Base-by-base conservation (phyloP, 352 stramenopile genomes). In the Pythium guiyangense region DNA sequence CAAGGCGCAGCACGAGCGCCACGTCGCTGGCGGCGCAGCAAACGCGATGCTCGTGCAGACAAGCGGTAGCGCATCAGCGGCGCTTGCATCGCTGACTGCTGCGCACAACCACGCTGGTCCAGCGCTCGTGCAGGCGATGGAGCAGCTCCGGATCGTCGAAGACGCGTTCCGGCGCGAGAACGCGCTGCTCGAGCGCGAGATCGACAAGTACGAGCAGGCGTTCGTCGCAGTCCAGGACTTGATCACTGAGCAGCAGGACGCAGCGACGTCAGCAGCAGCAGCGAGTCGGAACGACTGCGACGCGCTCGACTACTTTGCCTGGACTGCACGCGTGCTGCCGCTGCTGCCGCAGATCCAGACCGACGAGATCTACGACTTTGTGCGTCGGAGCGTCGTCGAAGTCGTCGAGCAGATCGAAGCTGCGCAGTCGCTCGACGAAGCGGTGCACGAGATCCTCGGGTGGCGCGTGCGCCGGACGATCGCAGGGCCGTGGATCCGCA, bases 141-240 rank as follows among this genome's bases (percentile, higher is more conserved):
- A 49, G 22, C 49, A 70, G 22, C 42, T 70, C 5, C 50, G 54
- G 9, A 22, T 52, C 17, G 31, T 53, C 14, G 50, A 64, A 49
- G 27, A 57, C 25, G 43, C 43, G 44, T 49, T 64, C 20, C 49
- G n/a, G 5, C 45, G 44, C 17, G 58, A 64, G 58, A 64, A 64
- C 17, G 42, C 58, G 43, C 4, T 18, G 6, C 51, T 64, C 27
- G 44, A 34, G 42, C 44, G 43, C 8, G 58, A 59, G 49, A 54
- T 64, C 22, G 51, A 64, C 58, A 52, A 44, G 43, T 58, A 59
- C 51, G 58, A 64, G 51, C 49, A 64, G 31, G 58, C 58, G 44
- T 59, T 64, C 42, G 22, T 50, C 2, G 49, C 45, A 2, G 20
- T 64, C 4, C 50, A 42, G 8, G 58, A 64, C 18, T 12, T 49